Evolutionary conservation across 2,329 filamentous ascomycete genomes (phyloP).

Genomic region (Aspergillus sojae): DNA sequence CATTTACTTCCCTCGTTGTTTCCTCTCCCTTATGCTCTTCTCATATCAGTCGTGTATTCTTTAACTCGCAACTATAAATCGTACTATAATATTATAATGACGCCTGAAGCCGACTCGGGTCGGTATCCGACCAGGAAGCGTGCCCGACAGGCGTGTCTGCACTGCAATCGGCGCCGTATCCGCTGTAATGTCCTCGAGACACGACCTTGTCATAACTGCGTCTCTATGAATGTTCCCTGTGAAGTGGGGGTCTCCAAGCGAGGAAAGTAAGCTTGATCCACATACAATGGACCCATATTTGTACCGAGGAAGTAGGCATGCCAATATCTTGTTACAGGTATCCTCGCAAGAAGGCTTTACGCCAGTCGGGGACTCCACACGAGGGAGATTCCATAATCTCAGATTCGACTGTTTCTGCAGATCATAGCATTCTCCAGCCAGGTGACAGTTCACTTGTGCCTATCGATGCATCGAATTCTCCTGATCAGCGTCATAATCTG

Average conservation of each 20-base stretch:
- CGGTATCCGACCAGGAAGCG: conserved; percentile 23
- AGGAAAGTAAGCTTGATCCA: conserved; percentile 41
- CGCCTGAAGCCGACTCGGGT: background rate
- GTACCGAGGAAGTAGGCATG: background rate
- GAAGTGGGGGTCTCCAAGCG: conserved; percentile 47
- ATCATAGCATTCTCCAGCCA: background rate
- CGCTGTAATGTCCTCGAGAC: conserved; percentile 50
- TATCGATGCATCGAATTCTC: background rate
- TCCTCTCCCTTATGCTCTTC: background rate
- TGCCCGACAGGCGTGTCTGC: conserved; percentile 48
- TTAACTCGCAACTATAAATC: background rate
- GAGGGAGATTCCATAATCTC: background rate
- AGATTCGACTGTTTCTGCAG: background rate
- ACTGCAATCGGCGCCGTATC: conserved; percentile 49
- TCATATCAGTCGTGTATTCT: background rate
- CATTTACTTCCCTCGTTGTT: background rate
- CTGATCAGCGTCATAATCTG: background rate
- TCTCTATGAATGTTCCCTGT: conserved; percentile 39
- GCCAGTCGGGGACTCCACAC: background rate
- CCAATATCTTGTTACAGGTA: conserved; percentile 13
- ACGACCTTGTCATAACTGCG: conserved; percentile 49
- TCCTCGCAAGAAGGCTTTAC: conserved; percentile 25
- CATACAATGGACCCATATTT: background rate
- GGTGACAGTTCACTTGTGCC: background rate
- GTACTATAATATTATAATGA: conserved; percentile 1